Base-by-base conservation (phyloP, 768 basidiomycete species). In the Mycena albidolilacea region DNA sequence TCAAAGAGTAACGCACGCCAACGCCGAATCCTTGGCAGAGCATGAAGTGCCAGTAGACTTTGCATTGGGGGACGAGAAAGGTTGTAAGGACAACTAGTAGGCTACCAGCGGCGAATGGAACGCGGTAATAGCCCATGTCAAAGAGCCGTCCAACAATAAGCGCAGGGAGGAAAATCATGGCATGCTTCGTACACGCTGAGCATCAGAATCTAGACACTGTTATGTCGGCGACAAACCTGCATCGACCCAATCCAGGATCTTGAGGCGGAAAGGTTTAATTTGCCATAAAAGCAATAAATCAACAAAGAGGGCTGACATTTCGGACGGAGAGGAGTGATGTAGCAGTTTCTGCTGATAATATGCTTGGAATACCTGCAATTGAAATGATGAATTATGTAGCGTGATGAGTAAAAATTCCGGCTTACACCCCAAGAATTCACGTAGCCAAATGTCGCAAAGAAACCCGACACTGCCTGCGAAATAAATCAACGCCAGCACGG, bases 31-130 rank as follows among this genome's bases (percentile, higher is more conserved):
- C 90, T 73, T 91, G 90, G 43, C 83, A 89, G 9, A 91, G 83
- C 50, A 91, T 30, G 30, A 30, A 30, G 30, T 30, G 30, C 30
- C 30, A 30, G 4, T 30, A 30, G 30, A 30, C 3, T 21, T 78
- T 88, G 72, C 90, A 91, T 78, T 90, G 83, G 1, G 88, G 89
- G 1, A 83, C 78, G 17, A 91, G 79, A 73, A 91, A 86, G 0
- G 86, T 86, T 60, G 82, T 82, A 0, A 80, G 59, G 14, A 91
- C 79, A 8, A 89, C 72, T n/a, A 86, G 54, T 30, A 81, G 80
- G 50, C 86, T 84, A 0, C 85, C 82, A 4, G 80, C 6, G 12
- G 84, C 76, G 23, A 86, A 79, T 1, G 88, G 87, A 2, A 83
- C 65, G 59, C 81, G 86, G 77, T 86, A 84, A 67, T 85, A 83